Conservation (phyloP, 1,139 yeast species). For the Lodderomyces jiufengensis region DNA sequence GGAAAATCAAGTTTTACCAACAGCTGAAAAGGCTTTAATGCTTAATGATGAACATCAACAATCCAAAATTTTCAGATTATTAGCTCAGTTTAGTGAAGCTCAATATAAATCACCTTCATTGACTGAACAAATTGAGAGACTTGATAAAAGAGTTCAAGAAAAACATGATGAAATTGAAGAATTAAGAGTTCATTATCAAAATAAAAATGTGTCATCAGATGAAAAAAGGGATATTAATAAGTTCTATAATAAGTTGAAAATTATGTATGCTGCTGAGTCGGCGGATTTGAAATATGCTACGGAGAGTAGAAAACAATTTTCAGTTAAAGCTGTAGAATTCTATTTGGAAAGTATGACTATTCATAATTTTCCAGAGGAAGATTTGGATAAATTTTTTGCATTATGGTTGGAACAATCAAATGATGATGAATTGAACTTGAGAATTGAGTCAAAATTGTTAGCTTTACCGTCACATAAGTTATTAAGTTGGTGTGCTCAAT, state of each 20-base stretch:
- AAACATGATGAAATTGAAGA: conserved; percentile 47
- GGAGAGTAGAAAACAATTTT: conserved; percentile 40
- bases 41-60: conserved; percentile 19
- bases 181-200: conserved; percentile 42
- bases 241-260: conserved; percentile 45
- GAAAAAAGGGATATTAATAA: conserved; percentile 51
- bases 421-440: conserved; percentile 36
- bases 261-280: conserved; percentile 48
- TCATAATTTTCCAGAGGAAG: conserved; percentile 51
- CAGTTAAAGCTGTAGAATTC: conserved; percentile 54
- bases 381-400: conserved; percentile 74
- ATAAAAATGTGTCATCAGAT: conserved; percentile 32
- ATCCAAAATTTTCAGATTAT: conserved; percentile 51
- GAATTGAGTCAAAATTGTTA: conserved; percentile 29
- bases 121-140: conserved; percentile 42
- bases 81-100: conserved; percentile 74
- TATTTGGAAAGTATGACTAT: conserved; percentile 54
- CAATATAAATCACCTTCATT: conserved; percentile 50
- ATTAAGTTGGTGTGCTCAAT: conserved; percentile 79
- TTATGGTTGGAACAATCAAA: conserved; percentile 73
- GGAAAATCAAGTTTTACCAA: conserved; percentile 51
- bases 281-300: conserved; percentile 40
- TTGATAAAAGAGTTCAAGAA: conserved; percentile 33
- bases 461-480: conserved; percentile 57
- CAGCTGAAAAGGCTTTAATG: conserved; percentile 21